These are phyloP conservation scores for Paraurostyla sp. DNA, from an alignment of 73 alveolate genomes.

Conservation along the genomic window DNA sequence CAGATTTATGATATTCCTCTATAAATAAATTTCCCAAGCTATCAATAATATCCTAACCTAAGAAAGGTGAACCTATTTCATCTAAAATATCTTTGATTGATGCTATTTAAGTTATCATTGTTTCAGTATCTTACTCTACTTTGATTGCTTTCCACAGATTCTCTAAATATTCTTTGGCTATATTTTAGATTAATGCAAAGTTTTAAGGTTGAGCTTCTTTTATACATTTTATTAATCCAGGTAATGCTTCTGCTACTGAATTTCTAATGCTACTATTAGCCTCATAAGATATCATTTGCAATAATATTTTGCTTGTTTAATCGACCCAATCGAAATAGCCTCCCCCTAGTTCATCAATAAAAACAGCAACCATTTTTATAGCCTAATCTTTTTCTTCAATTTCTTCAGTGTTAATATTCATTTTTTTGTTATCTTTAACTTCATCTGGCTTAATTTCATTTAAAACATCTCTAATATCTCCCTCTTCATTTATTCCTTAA, in stretches of 20 bases:
- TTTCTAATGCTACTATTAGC: slow-evolving; percentile 82
- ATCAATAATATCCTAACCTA: slow-evolving; percentile 4
- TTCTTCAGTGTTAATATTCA: slow-evolving; percentile 75
- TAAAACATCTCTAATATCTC: slow-evolving; percentile 72
- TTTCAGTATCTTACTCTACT: slow-evolving; percentile 80
- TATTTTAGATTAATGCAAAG: neutral
- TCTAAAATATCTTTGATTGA: slow-evolving; percentile 76
- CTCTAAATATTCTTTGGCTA: slow-evolving; percentile 55
- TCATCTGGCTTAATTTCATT: slow-evolving; percentile 52
- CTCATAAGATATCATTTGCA: slow-evolving; percentile 76
- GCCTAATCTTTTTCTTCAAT: slow-evolving; percentile 91
- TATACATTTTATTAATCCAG: slow-evolving; percentile 77
- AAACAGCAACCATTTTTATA: slow-evolving; percentile 82
- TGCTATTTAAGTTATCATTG: slow-evolving; percentile 66
- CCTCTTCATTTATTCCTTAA: slow-evolving; percentile 59
- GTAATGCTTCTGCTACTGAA: slow-evolving; percentile 77
- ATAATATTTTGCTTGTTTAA: slow-evolving; percentile 71
- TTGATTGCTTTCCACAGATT: slow-evolving; percentile 74
- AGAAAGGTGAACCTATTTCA: neutral
- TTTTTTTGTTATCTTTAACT: slow-evolving; percentile 36
- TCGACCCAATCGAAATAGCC: slow-evolving; percentile 84
- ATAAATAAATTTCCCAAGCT: slow-evolving; percentile 28
- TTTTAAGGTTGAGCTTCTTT: slow-evolving; percentile 57
- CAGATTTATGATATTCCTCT: slow-evolving; percentile 72
- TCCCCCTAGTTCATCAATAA: slow-evolving; percentile 85